Evolutionary conservation across 2,329 filamentous ascomycete species (phyloP), one percentile per base, ranked within the genome.

Genomic region (Aspergillus japonicus): DNA sequence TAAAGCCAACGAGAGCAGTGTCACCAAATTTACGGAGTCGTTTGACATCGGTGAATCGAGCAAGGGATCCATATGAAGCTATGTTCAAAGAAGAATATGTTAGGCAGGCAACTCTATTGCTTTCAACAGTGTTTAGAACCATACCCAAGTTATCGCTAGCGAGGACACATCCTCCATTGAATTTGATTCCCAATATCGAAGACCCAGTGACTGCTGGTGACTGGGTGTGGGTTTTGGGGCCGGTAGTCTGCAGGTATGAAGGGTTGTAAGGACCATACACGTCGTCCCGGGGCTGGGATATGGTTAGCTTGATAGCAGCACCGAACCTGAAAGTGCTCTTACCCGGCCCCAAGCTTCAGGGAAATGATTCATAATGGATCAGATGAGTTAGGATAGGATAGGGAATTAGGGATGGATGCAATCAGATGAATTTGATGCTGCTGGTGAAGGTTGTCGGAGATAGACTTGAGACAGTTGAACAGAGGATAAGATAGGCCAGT

Each of bases 31-130:
- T 85, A 70, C 92, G 92, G 68, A 99, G 89, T 74, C 95, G 93
- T 82, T 97, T 96, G 75, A 98, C 92, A 77, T 97, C 90, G 71
- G 91, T 93, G 85, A 98, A 99, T 74, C 95, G 92, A 62, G 95
- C 94, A 67, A 94, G 90, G 59, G 95, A 97, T 76, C 95, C 95
- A 79, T 99, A 99, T 60, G 95, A 99, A 68, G 95, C 95, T 96
- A 56, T 24, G 47, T 26, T 50, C 14, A 72, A 54, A 53, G 23
- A 33, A 48, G 26, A 29, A 14, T 29, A 24, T 8, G 23, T 50
- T 51, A 53, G 35, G 2, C 23, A 50, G 16, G 14, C 19, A 21
- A 49, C 12, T 48, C n/a, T 19, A 33, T 53, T 53, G 47, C 49
- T 16, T 58, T 69, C 60, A 68, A 64, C 63, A 53, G 31, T n/a